These are phyloP conservation scores for Pseudonectria foliicola DNA, from an alignment of 2,329 filamentous ascomycete species.

Conservation along the genomic window DNA sequence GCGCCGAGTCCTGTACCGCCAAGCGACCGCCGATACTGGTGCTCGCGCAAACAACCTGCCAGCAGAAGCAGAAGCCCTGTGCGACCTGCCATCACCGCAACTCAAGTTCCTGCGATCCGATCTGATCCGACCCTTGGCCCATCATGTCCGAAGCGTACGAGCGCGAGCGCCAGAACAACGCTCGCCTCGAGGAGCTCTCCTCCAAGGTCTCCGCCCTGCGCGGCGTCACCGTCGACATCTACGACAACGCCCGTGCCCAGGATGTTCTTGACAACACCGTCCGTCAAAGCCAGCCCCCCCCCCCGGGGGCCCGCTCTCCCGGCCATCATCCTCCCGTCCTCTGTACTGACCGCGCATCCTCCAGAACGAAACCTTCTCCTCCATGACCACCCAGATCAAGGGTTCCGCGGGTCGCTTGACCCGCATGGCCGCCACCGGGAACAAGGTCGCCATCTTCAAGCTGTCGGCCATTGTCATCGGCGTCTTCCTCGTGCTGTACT, in stretches of 20 bases:
- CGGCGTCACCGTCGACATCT: slow-evolving; percentile 93
- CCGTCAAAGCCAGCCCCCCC: slow-evolving; percentile 24
- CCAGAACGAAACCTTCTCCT: slow-evolving; percentile 84
- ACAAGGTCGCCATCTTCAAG: slow-evolving; percentile 86
- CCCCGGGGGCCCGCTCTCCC: no score
- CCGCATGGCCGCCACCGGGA: slow-evolving; percentile 85
- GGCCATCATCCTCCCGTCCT: slow-evolving; percentile 9
- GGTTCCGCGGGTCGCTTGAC: slow-evolving; percentile 76
- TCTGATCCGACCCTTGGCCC: no score
- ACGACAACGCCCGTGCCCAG: slow-evolving; percentile 88
- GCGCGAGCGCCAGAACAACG: slow-evolving; percentile 86
- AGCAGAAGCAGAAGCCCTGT: no score
- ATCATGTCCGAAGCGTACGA: slow-evolving; percentile 70
- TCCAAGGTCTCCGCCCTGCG: slow-evolving; percentile 87
- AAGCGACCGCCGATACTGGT: no score
- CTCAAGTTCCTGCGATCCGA: no score
- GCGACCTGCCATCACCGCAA: no score
- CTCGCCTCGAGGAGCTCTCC: slow-evolving; percentile 83
- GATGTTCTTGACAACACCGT: slow-evolving; percentile 83
- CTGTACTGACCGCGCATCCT: background rate
- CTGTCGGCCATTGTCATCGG: slow-evolving; percentile 76
- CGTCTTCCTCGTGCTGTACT: slow-evolving; percentile 67
- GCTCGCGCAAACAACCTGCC: no score
- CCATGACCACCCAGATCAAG: slow-evolving; percentile 74
- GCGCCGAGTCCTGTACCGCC: no score